Conservation (phyloP, 768 basidiomycete species). For the Psilocybe cubensis region DNA sequence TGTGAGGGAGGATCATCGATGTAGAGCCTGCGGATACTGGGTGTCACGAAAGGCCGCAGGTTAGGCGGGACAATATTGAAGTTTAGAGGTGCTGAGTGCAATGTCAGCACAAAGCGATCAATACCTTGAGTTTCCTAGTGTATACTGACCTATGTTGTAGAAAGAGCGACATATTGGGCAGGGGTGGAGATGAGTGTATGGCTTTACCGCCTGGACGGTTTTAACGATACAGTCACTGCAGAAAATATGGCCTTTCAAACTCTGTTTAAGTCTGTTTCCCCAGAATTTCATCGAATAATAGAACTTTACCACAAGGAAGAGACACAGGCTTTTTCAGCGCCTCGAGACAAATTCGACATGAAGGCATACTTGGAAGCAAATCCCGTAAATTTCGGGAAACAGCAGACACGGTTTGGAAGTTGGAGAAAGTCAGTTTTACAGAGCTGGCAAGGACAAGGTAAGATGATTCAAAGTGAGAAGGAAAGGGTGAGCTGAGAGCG, state of each 20-base stretch:
- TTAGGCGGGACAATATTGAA: slow-evolving; percentile 55
- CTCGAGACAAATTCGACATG: slow-evolving; percentile 66
- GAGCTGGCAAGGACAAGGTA: slow-evolving; percentile 6
- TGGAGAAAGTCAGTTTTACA: not conserved
- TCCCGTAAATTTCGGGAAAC: slow-evolving; percentile 20
- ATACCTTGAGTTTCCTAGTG: not conserved
- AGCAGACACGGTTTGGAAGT: not conserved
- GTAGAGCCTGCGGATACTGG: slow-evolving; percentile 60
- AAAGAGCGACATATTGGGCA: slow-evolving; percentile 62
- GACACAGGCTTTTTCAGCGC: slow-evolving; percentile 56
- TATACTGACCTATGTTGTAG: slow-evolving; percentile 55
- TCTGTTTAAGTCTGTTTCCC: not conserved
- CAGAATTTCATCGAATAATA: not conserved
- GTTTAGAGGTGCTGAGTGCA: slow-evolving; percentile 46
- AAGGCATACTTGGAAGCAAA: slow-evolving; percentile 2
- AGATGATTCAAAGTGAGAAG: not conserved
- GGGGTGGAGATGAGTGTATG: slow-evolving; percentile 47
- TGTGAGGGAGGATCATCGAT: slow-evolving; percentile 38
- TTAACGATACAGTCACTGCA: slow-evolving; percentile 62
- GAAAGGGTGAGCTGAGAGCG: not conserved
- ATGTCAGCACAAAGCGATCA: not conserved
- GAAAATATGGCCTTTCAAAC: slow-evolving; percentile 58
- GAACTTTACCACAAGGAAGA: slow-evolving; percentile 62
- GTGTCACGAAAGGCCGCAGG: slow-evolving; percentile 58
- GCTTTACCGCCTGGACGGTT: slow-evolving; percentile 49